A percentile compares a stretch with the other conserved stretches of the same genome.
Evolutionary conservation across 768 basidiomycete species (phyloP).

Genomic region (Rhodotorula kratochvilovae): DNA sequence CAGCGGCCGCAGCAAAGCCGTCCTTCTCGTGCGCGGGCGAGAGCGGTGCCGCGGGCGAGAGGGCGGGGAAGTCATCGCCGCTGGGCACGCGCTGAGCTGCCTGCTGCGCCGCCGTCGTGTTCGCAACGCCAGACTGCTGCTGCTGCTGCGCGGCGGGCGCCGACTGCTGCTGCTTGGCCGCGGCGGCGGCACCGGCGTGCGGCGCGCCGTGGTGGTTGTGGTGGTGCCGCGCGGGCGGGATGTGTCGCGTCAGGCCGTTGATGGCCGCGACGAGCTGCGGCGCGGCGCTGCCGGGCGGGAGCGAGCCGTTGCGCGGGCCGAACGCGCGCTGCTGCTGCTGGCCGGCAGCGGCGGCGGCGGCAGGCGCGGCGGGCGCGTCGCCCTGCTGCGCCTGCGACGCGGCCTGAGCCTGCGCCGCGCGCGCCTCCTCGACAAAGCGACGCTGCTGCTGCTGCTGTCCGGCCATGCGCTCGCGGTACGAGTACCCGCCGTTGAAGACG

Average conservation of each 20-base stretch:
- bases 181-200: not conserved
- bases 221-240: conserved; percentile 18
- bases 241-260: conserved; percentile 33
- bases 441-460: not conserved
- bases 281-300: conserved; percentile 17
- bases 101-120: too few species aligned
- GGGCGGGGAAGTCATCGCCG: conserved; percentile 32
- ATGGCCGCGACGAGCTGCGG: conserved; percentile 39
- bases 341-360: not conserved
- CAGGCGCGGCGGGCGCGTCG: not conserved
- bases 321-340: conserved; percentile 1
- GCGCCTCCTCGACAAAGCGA: not conserved
- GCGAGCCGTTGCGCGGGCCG: conserved; percentile 2
- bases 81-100: not conserved
- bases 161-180: not conserved
- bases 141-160: not conserved
- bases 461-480: conserved; percentile 13
- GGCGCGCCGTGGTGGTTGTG: not conserved
- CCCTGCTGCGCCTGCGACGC: not conserved
- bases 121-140: too few species aligned
- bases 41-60: conserved; percentile 12
- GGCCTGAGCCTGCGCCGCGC: not conserved
- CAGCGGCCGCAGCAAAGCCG: not conserved
- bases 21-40: conserved; percentile 5
- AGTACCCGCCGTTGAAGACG: conserved; percentile 17